Base-by-base conservation (phyloP, 31 red algal genomes). In the Odonthalia washingtoniensis region DNA sequence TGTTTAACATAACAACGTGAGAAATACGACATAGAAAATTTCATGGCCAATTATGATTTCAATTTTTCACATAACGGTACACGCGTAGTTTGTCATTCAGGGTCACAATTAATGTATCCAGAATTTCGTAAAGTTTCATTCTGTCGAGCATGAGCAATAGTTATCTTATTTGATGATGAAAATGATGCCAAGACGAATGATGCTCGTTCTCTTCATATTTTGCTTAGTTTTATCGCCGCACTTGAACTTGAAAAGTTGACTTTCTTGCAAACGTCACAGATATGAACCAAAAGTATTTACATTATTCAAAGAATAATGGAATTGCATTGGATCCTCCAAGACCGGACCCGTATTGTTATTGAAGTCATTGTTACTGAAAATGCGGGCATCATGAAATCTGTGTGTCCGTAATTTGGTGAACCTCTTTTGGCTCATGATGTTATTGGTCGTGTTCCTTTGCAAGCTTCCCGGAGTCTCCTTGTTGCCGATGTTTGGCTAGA, bases 301-400 rank as follows among this genome's bases (percentile, higher is more conserved):
- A n/a, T n/a, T n/a, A n/a, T n/a, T n/a, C n/a, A n/a, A n/a, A n/a
- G n/a, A n/a, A n/a, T n/a, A n/a, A n/a, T n/a, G n/a, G n/a, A n/a
- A 46, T n/a, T 31, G 78, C 31, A 69, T 61, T 78, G 26, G 65
- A 24, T 62, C 70, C 66, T 45, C 90, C 84, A n/a, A 33, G 84
- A 4, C 84, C 84, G n/a, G 84, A 87, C 21, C n/a, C 21, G 90
- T 41, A 76, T 92, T 33, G 90, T 92, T n/a, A 92, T 92, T 61
- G 90, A 92, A 62, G 90, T 92, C 24, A 92, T 92, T 81, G 90
- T 86, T 75, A 92, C 90, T 3, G 90, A 92, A 72, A 92, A 92
- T 75, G 90, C 90, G 0, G 90, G 81, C 5, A 86, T 92, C 30
- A 92, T 92, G 90, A 92, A 73, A 44, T 92, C 90, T 35, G 75